Evolutionary conservation across 176 grass and related monocot species (phyloP).

Genomic region (Luzula sylvatica): DNA sequence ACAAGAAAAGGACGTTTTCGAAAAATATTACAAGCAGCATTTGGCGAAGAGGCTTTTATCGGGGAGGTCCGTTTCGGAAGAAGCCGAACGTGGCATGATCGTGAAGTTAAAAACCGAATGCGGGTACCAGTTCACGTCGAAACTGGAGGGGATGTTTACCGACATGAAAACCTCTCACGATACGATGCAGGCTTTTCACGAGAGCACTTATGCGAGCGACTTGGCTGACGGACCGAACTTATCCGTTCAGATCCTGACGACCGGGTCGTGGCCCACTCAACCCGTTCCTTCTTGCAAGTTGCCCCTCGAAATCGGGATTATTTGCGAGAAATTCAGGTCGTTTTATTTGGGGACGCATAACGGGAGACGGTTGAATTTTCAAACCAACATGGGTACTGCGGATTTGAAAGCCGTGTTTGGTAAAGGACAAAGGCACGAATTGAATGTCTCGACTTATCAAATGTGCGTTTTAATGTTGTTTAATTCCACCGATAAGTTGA

Average conservation of each 20-base stretch:
- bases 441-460: constrained; percentile 84
- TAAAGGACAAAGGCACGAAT: constrained; percentile 62
- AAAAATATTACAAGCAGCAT: constrained; percentile 84
- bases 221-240: constrained; percentile 37
- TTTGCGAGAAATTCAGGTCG: constrained; percentile 62
- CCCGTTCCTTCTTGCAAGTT: constrained; percentile 50
- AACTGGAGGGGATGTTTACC: constrained; percentile 76
- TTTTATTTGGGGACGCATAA: constrained; percentile 85
- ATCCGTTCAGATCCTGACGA: constrained; percentile 76
- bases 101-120: constrained; percentile 75
- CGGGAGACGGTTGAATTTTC: constrained; percentile 72
- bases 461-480: constrained; percentile 84
- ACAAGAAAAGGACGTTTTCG: constrained; percentile 82
- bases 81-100: constrained; percentile 72
- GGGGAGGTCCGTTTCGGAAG: constrained; percentile 50
- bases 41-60: constrained; percentile 56
- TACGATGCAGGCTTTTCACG: constrained; percentile 60
- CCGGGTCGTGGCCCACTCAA: constrained; percentile 81
- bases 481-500: constrained; percentile 43
- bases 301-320: constrained; percentile 45
- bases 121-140: constrained; percentile 78
- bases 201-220: constrained; percentile 24
- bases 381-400: constrained; percentile 75
- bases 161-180: constrained; percentile 63
- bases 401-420: constrained; percentile 78